These are phyloP conservation scores for Chondrus crispus DNA, from an alignment of 23 red algal genomes.

Conservation along the genomic window DNA sequence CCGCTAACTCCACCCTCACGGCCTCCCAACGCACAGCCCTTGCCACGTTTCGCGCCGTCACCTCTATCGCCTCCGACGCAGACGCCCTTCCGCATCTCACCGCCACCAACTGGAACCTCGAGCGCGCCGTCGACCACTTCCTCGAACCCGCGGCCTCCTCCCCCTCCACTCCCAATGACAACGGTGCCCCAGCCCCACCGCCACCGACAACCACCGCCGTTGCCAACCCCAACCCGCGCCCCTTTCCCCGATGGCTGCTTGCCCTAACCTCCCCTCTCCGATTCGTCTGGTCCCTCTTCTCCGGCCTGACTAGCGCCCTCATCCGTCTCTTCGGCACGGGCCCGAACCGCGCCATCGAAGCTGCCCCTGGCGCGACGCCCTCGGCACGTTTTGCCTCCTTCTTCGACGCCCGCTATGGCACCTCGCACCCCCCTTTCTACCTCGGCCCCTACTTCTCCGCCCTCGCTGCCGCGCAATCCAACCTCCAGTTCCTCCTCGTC, in stretches of 20 bases:
- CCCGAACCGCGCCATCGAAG: slow-evolving; percentile 30
- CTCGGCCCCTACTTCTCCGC: slow-evolving; percentile 30
- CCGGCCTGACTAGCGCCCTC: slow-evolving; percentile 8
- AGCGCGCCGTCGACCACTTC: slow-evolving; percentile 58
- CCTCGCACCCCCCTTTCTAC: slow-evolving; percentile 27
- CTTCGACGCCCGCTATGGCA: slow-evolving; percentile 45
- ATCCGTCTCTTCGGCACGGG: slow-evolving; percentile 30
- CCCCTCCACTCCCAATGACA: background rate
- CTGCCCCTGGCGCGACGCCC: slow-evolving; percentile 38
- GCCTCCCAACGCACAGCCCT: slow-evolving; percentile 52
- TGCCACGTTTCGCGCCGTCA: slow-evolving; percentile 64
- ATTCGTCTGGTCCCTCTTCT: slow-evolving; percentile 49
- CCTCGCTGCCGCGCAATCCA: slow-evolving; percentile 3
- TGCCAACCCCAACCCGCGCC: background rate
- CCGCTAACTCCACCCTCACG: background rate
- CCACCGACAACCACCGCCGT: background rate
- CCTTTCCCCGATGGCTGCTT: slow-evolving; percentile 42
- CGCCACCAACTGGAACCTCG: slow-evolving; percentile 64
- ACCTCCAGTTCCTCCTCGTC: slow-evolving; percentile 85
- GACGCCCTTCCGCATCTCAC: slow-evolving; percentile 57
- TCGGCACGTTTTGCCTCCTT: slow-evolving; percentile 43
- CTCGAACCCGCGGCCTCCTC: slow-evolving; percentile 27
- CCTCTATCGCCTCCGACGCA: slow-evolving; percentile 22
- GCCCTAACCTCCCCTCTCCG: slow-evolving; percentile 46
- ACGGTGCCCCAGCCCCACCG: background rate